Evolutionary conservation across 2,329 filamentous ascomycete genomes (phyloP).

Genomic region (Exophiala dermatitidis): DNA sequence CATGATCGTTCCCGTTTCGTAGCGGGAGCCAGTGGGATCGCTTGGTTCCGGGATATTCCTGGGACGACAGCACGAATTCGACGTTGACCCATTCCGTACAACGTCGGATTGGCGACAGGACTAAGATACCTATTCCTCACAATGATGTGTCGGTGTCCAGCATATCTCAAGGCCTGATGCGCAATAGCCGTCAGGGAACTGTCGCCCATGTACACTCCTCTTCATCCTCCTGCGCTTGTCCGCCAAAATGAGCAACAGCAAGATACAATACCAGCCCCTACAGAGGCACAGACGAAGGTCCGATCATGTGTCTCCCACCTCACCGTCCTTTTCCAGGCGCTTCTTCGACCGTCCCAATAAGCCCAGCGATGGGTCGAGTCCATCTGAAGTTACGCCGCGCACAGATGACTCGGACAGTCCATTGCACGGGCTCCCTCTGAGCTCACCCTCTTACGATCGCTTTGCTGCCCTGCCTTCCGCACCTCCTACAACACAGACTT

Average conservation of each 20-base stretch:
- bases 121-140: too few relatives aligned
- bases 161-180: neutral
- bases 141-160: too few relatives aligned
- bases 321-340: constrained; percentile 20
- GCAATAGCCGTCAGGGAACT: constrained; percentile 1
- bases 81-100: too few relatives aligned
- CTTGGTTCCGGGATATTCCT: too few relatives aligned
- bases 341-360: constrained; percentile 18
- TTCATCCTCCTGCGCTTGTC: constrained; percentile 1
- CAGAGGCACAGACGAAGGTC: constrained; percentile 24
- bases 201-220: constrained; percentile 1
- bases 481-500: neutral
- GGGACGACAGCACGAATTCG: too few relatives aligned
- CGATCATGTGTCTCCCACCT: constrained; percentile 23
- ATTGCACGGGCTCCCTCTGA: constrained; percentile 15
- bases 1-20: too few relatives aligned
- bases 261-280: constrained; percentile 14
- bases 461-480: constrained; percentile 4
- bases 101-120: too few relatives aligned
- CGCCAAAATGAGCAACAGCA: constrained; percentile 18
- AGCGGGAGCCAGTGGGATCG: too few relatives aligned
- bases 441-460: constrained; percentile 14
- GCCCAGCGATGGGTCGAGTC: constrained; percentile 18
- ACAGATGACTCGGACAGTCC: constrained; percentile 22
- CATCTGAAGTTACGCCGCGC: constrained; percentile 13